Evolutionary conservation across 1,284 basidiomycete genomes (phyloP), one percentile per base, ranked within the genome.

Genomic region (Heterobasidion parviporum): DNA sequence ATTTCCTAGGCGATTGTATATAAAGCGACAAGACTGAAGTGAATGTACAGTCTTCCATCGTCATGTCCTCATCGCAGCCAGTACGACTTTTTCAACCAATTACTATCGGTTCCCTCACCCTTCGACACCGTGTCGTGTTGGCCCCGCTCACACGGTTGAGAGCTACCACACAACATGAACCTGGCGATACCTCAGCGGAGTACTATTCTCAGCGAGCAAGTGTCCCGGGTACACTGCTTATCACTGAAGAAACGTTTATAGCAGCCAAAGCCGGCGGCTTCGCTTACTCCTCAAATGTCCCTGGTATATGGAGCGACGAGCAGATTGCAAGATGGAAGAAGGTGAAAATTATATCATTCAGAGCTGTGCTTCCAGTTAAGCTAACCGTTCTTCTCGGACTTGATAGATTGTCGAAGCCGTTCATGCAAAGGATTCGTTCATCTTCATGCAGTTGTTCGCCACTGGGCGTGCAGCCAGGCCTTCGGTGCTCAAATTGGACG

Each of bases 151-250:
- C 80, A 8, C 65, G 73, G 50, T 62, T 60, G 60, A 67, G 74
- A 34, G 73, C 72, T 9, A 62, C 67, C 56, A 56, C 54, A 8
- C 49, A 60, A 14, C 65, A 70, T 45, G 65, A 65, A 10, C 70
- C 55, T 10, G 55, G 56, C 12, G 66, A 69, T 16, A 59, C 73
- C 10, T 68, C 65, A 14, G 63, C 67, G 18, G 70, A 73, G 46
- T 80, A 82, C 63, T 82, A 81, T 64, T 56, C 63, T 0, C 80
- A 81, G 60, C 70, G 79, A 9, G 74, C 70, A 1, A 66, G 64
- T 36, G 61, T 61, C 0, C 72, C 73, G 0, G 80, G 79, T 0
- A 75, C 77, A 0, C 64, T 82, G 6, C 63, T 82, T 26, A 76
- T 82, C 55, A 68, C 75, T 3, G 80, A 82, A 63, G 78, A 66